phyloP scores from a whole-genome alignment of 2,329 filamentous ascomycete genomes.

The Venturia pyrina region DNA sequence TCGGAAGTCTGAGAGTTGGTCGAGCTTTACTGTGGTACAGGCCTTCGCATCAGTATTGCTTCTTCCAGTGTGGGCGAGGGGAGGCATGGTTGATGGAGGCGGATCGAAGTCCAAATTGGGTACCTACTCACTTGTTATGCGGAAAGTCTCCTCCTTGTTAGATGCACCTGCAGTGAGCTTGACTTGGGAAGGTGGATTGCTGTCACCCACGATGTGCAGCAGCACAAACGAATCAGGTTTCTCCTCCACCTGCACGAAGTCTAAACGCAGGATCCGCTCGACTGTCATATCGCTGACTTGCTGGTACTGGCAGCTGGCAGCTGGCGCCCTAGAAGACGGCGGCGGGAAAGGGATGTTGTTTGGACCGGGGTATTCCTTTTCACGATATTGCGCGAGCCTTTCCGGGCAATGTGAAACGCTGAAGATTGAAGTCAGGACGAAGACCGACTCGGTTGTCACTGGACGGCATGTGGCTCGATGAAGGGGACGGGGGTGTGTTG shows the following conservation, averaged over 20 bases:
- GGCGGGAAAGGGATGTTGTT: background rate
- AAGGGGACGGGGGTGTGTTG: background rate
- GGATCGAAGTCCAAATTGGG: background rate
- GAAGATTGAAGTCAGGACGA: background rate
- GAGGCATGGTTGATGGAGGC: background rate
- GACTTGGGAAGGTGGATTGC: background rate
- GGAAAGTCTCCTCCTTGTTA: background rate
- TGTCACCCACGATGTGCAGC: background rate
- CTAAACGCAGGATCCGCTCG: slow-evolving; percentile 1
- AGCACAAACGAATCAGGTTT: background rate
- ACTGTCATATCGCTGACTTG: background rate
- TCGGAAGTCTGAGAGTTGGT: slow-evolving; percentile 42
- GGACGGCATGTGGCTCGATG: background rate
- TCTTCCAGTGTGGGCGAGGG: background rate
- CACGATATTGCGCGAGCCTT: background rate
- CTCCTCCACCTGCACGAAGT: background rate
- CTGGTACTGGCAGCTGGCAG: no score
- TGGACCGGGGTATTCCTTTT: background rate
- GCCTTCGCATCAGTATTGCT: background rate
- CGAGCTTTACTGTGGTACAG: slow-evolving; percentile 44
- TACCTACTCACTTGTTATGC: slow-evolving; percentile 6
- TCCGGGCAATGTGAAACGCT: background rate
- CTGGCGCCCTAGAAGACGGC: background rate
- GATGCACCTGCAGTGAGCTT: slow-evolving; percentile 9
- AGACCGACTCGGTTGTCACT: background rate